Conservation (phyloP, 768 basidiomycete species). For the Suillus placidus region DNA sequence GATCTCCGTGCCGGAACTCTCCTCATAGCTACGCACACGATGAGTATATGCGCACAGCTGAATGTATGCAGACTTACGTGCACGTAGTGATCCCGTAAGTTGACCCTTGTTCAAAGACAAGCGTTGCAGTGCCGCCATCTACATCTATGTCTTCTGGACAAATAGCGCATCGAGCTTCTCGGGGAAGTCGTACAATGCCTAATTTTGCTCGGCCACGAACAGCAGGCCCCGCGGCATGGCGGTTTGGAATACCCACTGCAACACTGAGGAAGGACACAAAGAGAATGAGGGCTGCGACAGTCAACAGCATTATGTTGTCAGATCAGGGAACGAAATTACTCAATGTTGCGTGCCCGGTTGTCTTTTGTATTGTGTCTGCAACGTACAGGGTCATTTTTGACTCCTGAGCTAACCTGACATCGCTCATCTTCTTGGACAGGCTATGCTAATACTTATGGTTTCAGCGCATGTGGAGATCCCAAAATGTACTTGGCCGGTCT, state of each 20-base stretch:
- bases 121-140: background rate
- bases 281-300: background rate
- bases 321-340: background rate
- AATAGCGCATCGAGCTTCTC: background rate
- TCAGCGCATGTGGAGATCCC: background rate
- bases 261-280: background rate
- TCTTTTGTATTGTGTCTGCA: background rate
- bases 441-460: background rate
- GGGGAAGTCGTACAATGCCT: background rate
- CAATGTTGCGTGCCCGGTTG: no score
- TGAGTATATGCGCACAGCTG: background rate
- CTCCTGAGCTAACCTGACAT: background rate
- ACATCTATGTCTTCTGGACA: constrained; percentile 1
- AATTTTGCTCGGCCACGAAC: no score
- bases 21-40: background rate
- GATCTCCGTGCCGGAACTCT: background rate
- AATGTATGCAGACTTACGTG: background rate
- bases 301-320: background rate
- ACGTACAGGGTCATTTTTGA: background rate
- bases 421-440: background rate
- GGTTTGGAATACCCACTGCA: background rate
- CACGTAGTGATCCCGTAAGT: background rate
- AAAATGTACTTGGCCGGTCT: no score
- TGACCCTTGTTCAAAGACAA: background rate
- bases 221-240: no score